Conservation (phyloP, 2,329 filamentous ascomycete genomes). For the Aspergillus latus region DNA sequence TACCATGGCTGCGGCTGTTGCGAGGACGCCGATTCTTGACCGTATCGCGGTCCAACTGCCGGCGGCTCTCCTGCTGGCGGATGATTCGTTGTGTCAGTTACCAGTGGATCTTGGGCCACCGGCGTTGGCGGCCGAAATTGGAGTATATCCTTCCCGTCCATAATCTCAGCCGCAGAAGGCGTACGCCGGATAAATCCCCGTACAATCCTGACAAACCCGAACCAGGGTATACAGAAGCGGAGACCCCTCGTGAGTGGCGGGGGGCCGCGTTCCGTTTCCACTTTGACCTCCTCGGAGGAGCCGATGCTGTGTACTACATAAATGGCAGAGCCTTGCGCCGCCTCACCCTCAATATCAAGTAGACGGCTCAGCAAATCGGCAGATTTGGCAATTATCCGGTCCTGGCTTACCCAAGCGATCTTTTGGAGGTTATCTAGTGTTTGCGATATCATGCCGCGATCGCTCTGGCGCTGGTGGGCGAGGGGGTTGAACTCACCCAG, state of each 20-base stretch:
- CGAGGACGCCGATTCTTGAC: not conserved
- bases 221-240: slow-evolving; percentile 45
- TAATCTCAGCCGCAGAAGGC: not conserved
- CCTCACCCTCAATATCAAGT: slow-evolving; percentile 21
- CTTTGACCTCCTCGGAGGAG: not conserved
- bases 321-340: not conserved
- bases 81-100: too few species aligned
- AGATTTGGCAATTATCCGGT: slow-evolving; percentile 32
- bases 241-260: slow-evolving; percentile 23
- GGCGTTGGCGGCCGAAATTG: not conserved
- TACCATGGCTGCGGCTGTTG: not conserved
- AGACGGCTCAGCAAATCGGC: slow-evolving; percentile 20
- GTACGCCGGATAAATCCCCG: slow-evolving; percentile 8
- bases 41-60: too few species aligned
- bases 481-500: slow-evolving; percentile 20
- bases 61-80: not conserved
- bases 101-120: too few species aligned
- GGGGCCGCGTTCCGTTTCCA: not conserved
- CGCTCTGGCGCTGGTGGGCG: slow-evolving; percentile 41
- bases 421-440: slow-evolving; percentile 37
- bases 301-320: slow-evolving; percentile 2
- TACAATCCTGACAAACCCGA: slow-evolving; percentile 44
- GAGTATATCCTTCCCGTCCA: not conserved
- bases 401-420: slow-evolving; percentile 28
- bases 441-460: slow-evolving; percentile 44